phyloP scores from a whole-genome alignment of 2,329 filamentous ascomycete genomes.

The Exophiala dermatitidis region DNA sequence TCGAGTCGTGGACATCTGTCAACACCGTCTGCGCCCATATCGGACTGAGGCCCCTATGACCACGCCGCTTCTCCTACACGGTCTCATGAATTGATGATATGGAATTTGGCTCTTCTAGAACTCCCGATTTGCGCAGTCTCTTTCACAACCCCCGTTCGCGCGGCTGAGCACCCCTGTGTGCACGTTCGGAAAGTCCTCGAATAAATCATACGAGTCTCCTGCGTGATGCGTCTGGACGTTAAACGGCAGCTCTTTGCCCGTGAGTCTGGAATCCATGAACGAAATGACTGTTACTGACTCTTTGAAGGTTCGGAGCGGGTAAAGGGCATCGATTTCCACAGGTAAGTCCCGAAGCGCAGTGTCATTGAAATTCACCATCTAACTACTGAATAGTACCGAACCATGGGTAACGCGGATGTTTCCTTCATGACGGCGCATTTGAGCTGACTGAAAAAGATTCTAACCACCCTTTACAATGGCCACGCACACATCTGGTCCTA shows the following conservation, averaged over 20 bases:
- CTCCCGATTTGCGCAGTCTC: slow-evolving; percentile 1
- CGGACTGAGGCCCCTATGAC: neutral
- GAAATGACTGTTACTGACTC: slow-evolving; percentile 53
- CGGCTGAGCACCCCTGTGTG: slow-evolving; percentile 6
- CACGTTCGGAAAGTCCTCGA: slow-evolving; percentile 1
- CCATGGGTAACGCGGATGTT: slow-evolving; percentile 63
- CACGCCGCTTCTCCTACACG: slow-evolving; percentile 1
- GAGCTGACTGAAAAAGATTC: slow-evolving; percentile 43
- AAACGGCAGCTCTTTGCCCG: slow-evolving; percentile 26
- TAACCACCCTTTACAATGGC: slow-evolving; percentile 94
- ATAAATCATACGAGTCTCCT: slow-evolving; percentile 3
- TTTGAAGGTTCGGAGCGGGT: slow-evolving; percentile 91
- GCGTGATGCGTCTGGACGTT: slow-evolving; percentile 26
- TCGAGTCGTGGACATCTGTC: slow-evolving; percentile 15
- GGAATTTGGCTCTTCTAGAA: slow-evolving; percentile 7
- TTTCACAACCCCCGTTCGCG: neutral
- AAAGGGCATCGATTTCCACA: slow-evolving; percentile 95
- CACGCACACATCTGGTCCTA: slow-evolving; percentile 99
- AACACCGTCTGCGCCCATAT: slow-evolving; percentile 3
- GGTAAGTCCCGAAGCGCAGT: slow-evolving; percentile 31
- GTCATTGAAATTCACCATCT: slow-evolving; percentile 1
- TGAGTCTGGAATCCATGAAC: neutral
- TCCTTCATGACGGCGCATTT: slow-evolving; percentile 25
- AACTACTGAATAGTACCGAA: slow-evolving; percentile 51
- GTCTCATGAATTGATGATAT: slow-evolving; percentile 18